These are phyloP conservation scores for Hypoxylon rickii DNA, from an alignment of 495 filamentous ascomycete genomes.

Conservation along the genomic window DNA sequence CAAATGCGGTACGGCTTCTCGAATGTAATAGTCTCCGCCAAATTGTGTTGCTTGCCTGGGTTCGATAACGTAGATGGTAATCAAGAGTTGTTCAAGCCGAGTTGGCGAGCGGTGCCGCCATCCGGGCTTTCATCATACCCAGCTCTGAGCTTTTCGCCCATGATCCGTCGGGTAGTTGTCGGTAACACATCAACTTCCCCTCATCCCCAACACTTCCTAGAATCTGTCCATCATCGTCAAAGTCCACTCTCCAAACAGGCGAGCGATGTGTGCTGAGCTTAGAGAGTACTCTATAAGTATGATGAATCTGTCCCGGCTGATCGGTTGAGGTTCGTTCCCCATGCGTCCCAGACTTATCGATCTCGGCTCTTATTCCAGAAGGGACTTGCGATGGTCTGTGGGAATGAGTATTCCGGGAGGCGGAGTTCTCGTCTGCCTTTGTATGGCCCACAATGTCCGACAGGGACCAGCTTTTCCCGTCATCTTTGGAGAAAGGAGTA, in stretches of 20 bases:
- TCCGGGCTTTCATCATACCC: constrained; percentile 55
- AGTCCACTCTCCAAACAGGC: constrained; percentile 64
- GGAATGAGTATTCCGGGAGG: constrained; percentile 19
- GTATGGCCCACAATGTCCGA: constrained; percentile 32
- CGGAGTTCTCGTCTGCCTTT: constrained; percentile 28
- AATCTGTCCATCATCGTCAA: constrained; percentile 65
- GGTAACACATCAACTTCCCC: constrained; percentile 62
- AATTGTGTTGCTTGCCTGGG: no score
- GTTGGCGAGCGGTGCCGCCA: constrained; percentile 41
- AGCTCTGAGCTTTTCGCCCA: constrained; percentile 62
- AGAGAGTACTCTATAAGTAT: constrained; percentile 54
- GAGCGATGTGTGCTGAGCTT: constrained; percentile 58
- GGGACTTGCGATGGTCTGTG: constrained; percentile 38
- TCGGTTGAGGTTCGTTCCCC: constrained; percentile 40
- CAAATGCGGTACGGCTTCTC: no score
- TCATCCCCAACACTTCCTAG: constrained; percentile 64
- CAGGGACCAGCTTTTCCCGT: constrained; percentile 39
- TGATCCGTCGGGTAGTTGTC: constrained; percentile 55
- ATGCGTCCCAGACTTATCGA: constrained; percentile 55
- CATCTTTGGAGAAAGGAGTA: constrained; percentile 52
- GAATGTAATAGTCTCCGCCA: no score
- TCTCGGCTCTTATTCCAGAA: constrained; percentile 63
- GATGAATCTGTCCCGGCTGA: constrained; percentile 50
- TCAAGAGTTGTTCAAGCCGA: constrained; percentile 1
- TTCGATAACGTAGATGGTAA: no score